Percentiles rank a stretch among this genome's conserved stretches.
Conservation (phyloP, 495 filamentous ascomycete genomes). For the Penicillium crystallinum region DNA sequence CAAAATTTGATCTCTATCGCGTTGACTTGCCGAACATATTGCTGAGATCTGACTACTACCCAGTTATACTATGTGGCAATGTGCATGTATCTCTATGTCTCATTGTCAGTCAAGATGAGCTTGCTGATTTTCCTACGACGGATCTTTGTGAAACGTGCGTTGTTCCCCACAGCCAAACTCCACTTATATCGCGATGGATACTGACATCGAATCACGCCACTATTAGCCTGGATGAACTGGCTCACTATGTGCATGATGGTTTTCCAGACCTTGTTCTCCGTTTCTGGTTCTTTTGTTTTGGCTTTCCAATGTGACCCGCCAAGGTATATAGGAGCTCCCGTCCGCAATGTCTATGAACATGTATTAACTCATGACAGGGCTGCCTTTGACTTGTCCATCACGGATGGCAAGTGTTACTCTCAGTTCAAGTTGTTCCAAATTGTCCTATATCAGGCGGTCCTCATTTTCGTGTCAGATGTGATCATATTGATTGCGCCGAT, state of each 20-base stretch:
- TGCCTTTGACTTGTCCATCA: not conserved
- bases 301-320: slow-evolving; percentile 3
- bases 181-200: not conserved
- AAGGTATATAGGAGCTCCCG: not conserved
- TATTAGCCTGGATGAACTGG: slow-evolving; percentile 1
- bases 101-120: slow-evolving; percentile 2
- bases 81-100: slow-evolving; percentile 3
- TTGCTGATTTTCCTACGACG: slow-evolving; percentile 1
- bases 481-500: slow-evolving; percentile 1
- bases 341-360: not conserved
- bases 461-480: slow-evolving; percentile 2
- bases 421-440: slow-evolving; percentile 4
- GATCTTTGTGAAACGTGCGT: slow-evolving; percentile 3
- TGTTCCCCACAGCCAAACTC: not conserved
- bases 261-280: slow-evolving; percentile 1
- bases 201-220: not conserved
- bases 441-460: not conserved
- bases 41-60: not conserved
- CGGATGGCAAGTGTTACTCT: not conserved
- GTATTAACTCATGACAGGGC: not conserved
- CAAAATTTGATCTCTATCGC: not conserved
- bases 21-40: not conserved
- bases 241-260: slow-evolving; percentile 3
- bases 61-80: slow-evolving; percentile 7
- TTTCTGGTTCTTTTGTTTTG: slow-evolving; percentile 4